phyloP scores from a whole-genome alignment of 2,329 filamentous ascomycete genomes.

The Claviceps capensis region DNA sequence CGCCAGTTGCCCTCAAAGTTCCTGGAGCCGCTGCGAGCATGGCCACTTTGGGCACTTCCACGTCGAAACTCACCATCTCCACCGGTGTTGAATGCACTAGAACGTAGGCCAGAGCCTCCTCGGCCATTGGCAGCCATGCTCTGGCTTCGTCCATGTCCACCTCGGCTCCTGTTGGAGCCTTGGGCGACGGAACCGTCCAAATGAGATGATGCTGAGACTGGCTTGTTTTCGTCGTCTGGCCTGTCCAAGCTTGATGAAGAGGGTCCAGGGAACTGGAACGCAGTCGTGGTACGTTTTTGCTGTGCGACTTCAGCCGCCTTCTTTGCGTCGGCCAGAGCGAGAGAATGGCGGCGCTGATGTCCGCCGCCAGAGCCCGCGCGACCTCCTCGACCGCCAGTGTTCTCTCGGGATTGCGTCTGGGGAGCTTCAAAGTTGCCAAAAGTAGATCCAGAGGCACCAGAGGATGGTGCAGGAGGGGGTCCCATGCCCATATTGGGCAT shows the following conservation, averaged over 20 bases:
- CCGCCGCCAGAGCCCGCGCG: constrained; percentile 55
- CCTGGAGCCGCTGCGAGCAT: constrained; percentile 69
- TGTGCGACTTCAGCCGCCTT: constrained; percentile 95
- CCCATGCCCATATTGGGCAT: constrained; percentile 86
- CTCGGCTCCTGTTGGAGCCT: constrained; percentile 37
- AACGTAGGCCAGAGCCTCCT: constrained; percentile 55
- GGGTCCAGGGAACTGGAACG: constrained; percentile 85
- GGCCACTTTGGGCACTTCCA: constrained; percentile 71
- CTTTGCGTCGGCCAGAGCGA: constrained; percentile 90
- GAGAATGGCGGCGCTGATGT: constrained; percentile 85
- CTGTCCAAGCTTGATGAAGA: constrained; percentile 51
- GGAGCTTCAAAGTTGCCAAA: constrained; percentile 69
- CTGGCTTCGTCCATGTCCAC: constrained; percentile 66
- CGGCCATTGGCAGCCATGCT: constrained; percentile 72
- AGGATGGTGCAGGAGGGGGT: constrained; percentile 79
- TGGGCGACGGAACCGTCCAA: constrained; percentile 24
- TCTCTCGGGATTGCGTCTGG: constrained; percentile 21
- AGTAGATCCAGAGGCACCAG: constrained; percentile 63
- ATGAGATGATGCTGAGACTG: constrained; percentile 15
- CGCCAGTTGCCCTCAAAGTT: constrained; percentile 99
- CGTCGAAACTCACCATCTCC: constrained; percentile 52
- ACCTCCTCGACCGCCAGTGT: constrained; percentile 46
- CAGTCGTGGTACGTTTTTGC: constrained; percentile 87
- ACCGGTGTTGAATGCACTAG: constrained; percentile 41
- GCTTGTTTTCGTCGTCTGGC: constrained; percentile 34